These are phyloP conservation scores for Epithele typhae DNA, from an alignment of 768 basidiomycete genomes.

Conservation along the genomic window DNA sequence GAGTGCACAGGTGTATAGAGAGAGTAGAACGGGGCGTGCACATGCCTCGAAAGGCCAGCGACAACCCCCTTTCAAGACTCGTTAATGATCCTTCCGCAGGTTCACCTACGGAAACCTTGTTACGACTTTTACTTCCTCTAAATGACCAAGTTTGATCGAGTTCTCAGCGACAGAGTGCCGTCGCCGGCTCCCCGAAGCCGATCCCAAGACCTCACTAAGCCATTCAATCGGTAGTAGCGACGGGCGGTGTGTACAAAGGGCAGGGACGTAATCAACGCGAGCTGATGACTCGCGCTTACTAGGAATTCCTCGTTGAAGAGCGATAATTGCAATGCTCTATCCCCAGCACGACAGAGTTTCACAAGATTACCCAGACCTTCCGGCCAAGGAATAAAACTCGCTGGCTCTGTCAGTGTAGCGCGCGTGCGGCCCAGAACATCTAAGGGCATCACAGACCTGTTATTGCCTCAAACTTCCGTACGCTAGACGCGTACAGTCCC, in stretches of 20 bases:
- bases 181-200: slow-evolving; percentile 58
- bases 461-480: slow-evolving; percentile 87
- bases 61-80: too few species aligned
- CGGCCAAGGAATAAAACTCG: slow-evolving; percentile 74
- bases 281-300: slow-evolving; percentile 87
- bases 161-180: slow-evolving; percentile 48
- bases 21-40: too few species aligned
- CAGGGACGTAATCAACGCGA: slow-evolving; percentile 88
- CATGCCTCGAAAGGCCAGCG: too few species aligned
- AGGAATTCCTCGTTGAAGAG: slow-evolving; percentile 90
- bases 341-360: slow-evolving; percentile 79
- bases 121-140: too few species aligned
- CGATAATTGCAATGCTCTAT: slow-evolving; percentile 91
- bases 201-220: slow-evolving; percentile 86
- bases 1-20: too few species aligned
- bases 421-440: slow-evolving; percentile 87
- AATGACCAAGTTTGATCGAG: too few species aligned
- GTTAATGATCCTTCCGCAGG: too few species aligned
- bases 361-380: slow-evolving; percentile 78
- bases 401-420: slow-evolving; percentile 89
- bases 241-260: slow-evolving; percentile 89
- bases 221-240: slow-evolving; percentile 90
- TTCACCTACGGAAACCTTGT: too few species aligned
- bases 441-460: slow-evolving; percentile 91
- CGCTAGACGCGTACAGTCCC: slow-evolving; percentile 78